Base-by-base conservation (phyloP, 768 basidiomycete genomes). In the Dioszegia aurantiaca region DNA sequence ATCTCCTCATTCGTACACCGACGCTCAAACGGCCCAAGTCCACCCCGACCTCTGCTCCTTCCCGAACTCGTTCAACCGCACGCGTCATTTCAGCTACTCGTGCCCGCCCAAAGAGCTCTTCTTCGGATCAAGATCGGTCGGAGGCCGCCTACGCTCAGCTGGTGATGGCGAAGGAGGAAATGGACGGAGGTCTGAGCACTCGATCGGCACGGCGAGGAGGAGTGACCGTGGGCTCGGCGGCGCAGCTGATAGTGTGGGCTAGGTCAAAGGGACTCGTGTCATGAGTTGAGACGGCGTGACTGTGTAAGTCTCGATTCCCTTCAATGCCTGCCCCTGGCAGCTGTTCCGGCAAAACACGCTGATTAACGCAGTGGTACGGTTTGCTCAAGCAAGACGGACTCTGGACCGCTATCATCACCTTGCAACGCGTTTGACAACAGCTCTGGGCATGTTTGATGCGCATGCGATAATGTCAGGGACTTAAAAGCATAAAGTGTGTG, bases 1-100 rank as follows among this genome's bases (percentile, higher is more conserved):
- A 91, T 77, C 81, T 93, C 24, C 78, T 93, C 2, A 78, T 83
- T 24, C 45, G 43, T 21, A 59, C 53, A n/a, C 6, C 31, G 8
- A 44, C 58, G 12, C 58, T 59, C 17, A 43, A 49, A n/a, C 30
- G 40, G 27, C 60, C 59, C 1, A 57, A 47, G 48, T 17, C 36
- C 16, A 21, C 26, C 31, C 17, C 40, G 4, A 16, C 48, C 11
- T 6, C 43, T 9, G 10, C 53, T 6, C 2, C 19, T 36, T 31
- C 46, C 2, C 59, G 41, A 42, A 37, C 43, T 14, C n/a, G 45
- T 21, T 36, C 39, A 44, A 47, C 62, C 36, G n/a, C 52, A 24
- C 23, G 47, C 31, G 19, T 46, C 46, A n/a, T 49, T 37, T 43
- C 33, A 8, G 4, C 33, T 10, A 27, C 24, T 14, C 17, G 27